Conservation (phyloP, 2,329 filamentous ascomycete genomes). For the Fusarium cyanostomum region DNA sequence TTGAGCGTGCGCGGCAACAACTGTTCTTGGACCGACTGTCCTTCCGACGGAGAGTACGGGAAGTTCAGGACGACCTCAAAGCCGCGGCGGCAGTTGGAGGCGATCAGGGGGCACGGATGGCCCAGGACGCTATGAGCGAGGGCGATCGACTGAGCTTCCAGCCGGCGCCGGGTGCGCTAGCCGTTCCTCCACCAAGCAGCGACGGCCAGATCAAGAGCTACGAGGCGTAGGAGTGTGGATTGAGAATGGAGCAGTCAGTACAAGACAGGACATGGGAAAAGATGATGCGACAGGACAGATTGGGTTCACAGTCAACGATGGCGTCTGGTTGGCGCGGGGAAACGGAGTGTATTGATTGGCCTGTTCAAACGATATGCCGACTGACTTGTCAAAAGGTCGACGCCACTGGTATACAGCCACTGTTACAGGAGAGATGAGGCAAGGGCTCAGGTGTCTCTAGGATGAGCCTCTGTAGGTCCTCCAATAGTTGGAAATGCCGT, state of each 20-base stretch:
- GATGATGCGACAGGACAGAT: constrained; percentile 19
- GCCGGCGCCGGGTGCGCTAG: constrained; percentile 52
- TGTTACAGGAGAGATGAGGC: background rate
- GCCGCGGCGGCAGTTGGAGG: constrained; percentile 60
- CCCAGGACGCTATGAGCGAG: constrained; percentile 58
- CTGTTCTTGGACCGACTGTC: constrained; percentile 91
- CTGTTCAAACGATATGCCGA: background rate
- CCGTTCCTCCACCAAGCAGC: constrained; percentile 64
- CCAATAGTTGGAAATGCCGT: background rate
- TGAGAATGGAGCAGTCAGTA: background rate
- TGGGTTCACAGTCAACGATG: constrained; percentile 30
- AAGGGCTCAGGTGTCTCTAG: background rate
- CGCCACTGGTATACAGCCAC: background rate
- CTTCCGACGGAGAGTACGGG: constrained; percentile 87
- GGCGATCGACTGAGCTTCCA: constrained; percentile 65
- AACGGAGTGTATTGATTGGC: constrained; percentile 21
- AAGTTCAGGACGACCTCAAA: constrained; percentile 80
- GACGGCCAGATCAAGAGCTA: constrained; percentile 66
- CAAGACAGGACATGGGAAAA: constrained; percentile 4
- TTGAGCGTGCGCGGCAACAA: constrained; percentile 91
- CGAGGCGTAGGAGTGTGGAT: constrained; percentile 55
- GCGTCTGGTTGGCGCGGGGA: constrained; percentile 32
- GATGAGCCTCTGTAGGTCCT: background rate
- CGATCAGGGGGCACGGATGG: constrained; percentile 60
- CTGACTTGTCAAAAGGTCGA: background rate